Evolutionary conservation across 2,329 filamentous ascomycete species (phyloP).

Genomic region (Cladobotryum mycophilum): DNA sequence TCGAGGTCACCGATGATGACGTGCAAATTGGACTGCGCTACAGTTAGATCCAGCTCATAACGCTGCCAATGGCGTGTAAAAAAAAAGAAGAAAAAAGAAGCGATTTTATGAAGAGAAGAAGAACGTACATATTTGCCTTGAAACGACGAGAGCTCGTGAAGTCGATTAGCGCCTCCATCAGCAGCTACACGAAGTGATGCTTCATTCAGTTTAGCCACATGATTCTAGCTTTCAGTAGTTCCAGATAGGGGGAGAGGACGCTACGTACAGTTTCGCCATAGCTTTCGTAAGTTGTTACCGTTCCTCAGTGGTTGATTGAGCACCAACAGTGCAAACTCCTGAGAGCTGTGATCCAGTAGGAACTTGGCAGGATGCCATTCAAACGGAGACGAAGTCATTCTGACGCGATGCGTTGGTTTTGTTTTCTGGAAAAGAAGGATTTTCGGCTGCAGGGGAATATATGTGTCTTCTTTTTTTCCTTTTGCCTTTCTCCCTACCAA

Average conservation of each 20-base stretch:
- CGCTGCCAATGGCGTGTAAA: not conserved
- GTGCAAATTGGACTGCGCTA: slow-evolving; percentile 50
- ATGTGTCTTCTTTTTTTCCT: no score
- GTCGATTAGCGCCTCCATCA: slow-evolving; percentile 82
- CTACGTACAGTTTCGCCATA: slow-evolving; percentile 44
- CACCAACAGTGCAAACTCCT: slow-evolving; percentile 40
- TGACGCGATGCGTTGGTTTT: not conserved
- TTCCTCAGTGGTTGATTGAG: slow-evolving; percentile 47
- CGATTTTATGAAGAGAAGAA: not conserved
- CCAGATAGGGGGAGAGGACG: not conserved
- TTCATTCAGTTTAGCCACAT: slow-evolving; percentile 24
- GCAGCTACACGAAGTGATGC: slow-evolving; percentile 69
- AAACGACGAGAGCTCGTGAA: slow-evolving; percentile 45
- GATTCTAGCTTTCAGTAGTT: not conserved
- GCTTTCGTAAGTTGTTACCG: slow-evolving; percentile 39
- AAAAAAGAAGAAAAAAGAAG: no score
- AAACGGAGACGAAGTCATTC: slow-evolving; percentile 22
- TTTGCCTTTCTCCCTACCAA: no score
- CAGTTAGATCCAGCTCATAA: slow-evolving; percentile 1
- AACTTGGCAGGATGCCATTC: slow-evolving; percentile 36
- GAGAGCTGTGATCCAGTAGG: slow-evolving; percentile 26
- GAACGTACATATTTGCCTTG: slow-evolving; percentile 36
- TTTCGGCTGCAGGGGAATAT: no score
- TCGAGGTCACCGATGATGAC: slow-evolving; percentile 88
- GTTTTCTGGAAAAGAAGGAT: no score